Percentiles rank a stretch among this genome's conserved stretches.
These are phyloP conservation scores for Trametes sanguinea DNA, from an alignment of 768 basidiomycete genomes.

Conservation along the genomic window DNA sequence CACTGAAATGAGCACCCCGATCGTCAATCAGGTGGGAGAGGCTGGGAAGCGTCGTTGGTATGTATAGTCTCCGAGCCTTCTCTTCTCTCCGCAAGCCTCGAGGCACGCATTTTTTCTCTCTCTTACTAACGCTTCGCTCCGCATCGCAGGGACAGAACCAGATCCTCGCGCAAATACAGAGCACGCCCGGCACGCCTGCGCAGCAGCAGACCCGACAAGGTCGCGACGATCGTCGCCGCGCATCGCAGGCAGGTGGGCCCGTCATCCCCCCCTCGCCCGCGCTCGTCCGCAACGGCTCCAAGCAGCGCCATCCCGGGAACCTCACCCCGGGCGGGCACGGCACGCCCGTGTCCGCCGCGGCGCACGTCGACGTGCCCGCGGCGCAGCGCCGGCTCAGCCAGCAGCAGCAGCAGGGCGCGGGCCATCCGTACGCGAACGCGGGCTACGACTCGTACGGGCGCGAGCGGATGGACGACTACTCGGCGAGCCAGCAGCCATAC, in stretches of 20 bases:
- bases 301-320: constrained; percentile 58
- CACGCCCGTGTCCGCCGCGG: constrained; percentile 73
- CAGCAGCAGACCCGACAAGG: constrained; percentile 25
- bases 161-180: constrained; percentile 66
- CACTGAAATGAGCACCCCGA: constrained; percentile 3
- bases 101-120: not conserved
- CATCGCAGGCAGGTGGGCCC: constrained; percentile 55
- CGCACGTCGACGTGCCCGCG: constrained; percentile 73
- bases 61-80: constrained; percentile 32
- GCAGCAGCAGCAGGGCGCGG: constrained; percentile 41
- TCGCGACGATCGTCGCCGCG: constrained; percentile 57
- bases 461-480: constrained; percentile 53
- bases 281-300: constrained; percentile 74
- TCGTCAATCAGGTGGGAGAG: constrained; percentile 69
- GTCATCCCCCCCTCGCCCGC: constrained; percentile 76
- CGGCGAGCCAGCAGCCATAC: constrained; percentile 55
- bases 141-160: constrained; percentile 58
- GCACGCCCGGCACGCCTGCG: constrained; percentile 43
- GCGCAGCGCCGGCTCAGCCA: constrained; percentile 49
- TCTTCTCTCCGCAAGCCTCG: constrained; percentile 2
- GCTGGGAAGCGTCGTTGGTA: constrained; percentile 87
- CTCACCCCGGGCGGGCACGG: constrained; percentile 61
- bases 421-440: constrained; percentile 72
- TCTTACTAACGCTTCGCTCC: constrained; percentile 5
- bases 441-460: constrained; percentile 57